Evolutionary conservation across 1,284 basidiomycete species (phyloP), one percentile per base, ranked within the genome.

Genomic region (Hymenochaete sp.): DNA sequence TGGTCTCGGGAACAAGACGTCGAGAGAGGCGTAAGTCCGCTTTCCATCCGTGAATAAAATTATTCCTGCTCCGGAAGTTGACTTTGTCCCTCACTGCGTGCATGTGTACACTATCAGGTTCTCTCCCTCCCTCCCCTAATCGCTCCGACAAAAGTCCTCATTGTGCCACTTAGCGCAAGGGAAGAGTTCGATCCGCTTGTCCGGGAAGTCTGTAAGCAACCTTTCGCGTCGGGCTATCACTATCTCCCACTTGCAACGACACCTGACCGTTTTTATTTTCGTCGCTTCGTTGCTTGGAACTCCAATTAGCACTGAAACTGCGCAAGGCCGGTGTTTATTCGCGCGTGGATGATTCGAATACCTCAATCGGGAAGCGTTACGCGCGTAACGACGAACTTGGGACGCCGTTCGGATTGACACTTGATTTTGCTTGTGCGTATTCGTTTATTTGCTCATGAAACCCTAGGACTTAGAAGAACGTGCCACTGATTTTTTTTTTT

Each of bases 371-470:
- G 43, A 92, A 91, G 70, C 89, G 96, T 29, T 98, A 98, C 66
- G 81, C 96, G 25, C 80, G 96, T 52, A 98, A 98, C 67, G 95
- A 99, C 67, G 96, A 98, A 68, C 78, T 99, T 35, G 95, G 95
- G 55, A 98, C 95, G 28, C 95, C 95, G 2, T 98, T 88, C 62
- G 95, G 95, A 44, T 75, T 93, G 55, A 98, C 96, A 4, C 75
- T 98, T 52, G 95, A 98, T 67, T 98, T 98, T 71, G 95, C 93
- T 21, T 93, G 92, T 90, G 63, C 66, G 86, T 80, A 24, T 39
- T 60, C 28, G 50, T 42, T 55, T 45, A 7, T 26, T 42, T 22
- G 3, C 18, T 19, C n/a, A 13, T 26, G 22, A 28, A 10, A 31
- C 11, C 26, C 13, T n/a, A n/a, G n/a, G n/a, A n/a, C n/a, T n/a